Percentiles rank a stretch among this genome's conserved stretches.
Evolutionary conservation across 2,329 filamentous ascomycete species (phyloP).

Genomic region (Neofusicoccum umdonicola): DNA sequence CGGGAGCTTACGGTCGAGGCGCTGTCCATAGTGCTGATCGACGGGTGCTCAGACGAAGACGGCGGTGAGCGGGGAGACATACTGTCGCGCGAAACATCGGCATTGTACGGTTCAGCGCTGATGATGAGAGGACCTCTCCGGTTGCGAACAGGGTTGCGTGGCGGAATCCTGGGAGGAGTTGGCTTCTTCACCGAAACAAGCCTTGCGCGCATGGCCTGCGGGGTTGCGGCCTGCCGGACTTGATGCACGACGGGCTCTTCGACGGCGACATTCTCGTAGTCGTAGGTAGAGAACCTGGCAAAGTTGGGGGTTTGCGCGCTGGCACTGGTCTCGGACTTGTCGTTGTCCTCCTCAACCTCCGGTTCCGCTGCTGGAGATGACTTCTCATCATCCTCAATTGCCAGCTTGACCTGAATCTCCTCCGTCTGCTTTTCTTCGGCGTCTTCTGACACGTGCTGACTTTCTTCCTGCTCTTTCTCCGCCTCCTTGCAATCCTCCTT

Average conservation of each 20-base stretch:
- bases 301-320: not conserved
- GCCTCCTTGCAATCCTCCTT: constrained; percentile 17
- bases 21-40: constrained; percentile 24
- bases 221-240: constrained; percentile 61
- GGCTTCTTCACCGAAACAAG: constrained; percentile 84
- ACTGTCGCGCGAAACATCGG: constrained; percentile 21
- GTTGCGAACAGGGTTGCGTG: constrained; percentile 65
- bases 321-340: not conserved
- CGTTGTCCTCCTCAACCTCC: not conserved
- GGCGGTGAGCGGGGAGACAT: constrained; percentile 33
- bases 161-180: constrained; percentile 72
- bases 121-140: constrained; percentile 34
- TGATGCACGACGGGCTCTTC: constrained; percentile 70
- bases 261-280: constrained; percentile 43
- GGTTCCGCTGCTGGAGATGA: not conserved
- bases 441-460: not conserved
- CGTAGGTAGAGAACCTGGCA: constrained; percentile 21
- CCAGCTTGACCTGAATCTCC: not conserved
- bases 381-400: not conserved
- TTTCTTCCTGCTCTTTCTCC: not conserved
- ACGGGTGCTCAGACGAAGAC: constrained; percentile 13
- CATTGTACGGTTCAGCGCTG: constrained; percentile 12
- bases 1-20: constrained; percentile 32
- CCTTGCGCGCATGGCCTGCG: constrained; percentile 71
- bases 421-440: not conserved